Base-by-base conservation (phyloP, 2,329 filamentous ascomycete species). In the Exophiala mesophila region DNA sequence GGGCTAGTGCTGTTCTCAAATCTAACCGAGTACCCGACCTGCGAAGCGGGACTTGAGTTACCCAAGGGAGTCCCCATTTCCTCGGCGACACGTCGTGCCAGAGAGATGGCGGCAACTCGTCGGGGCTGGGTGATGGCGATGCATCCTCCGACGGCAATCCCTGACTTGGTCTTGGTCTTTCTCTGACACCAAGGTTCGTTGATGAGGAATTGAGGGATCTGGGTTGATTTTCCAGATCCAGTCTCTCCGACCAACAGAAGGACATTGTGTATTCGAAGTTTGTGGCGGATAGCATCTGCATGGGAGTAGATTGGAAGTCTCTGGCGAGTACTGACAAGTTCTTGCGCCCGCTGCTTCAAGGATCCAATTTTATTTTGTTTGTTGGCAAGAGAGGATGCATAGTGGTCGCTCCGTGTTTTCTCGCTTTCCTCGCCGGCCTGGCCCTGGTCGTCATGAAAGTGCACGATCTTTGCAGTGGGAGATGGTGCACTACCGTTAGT, bases 81-180 rank as follows among this genome's bases (percentile, higher is more conserved):
- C 39, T 83, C 80, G 1, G 90, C 83, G 6, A 98, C 92, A 48
- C 92, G 83, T 39, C 85, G 77, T 1, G 92, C 94, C 30, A 98
- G 72, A 0, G 88, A 92, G 1, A 90, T 95, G 0, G 94, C 92
- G 13, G 92, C 94, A 1, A 98, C 88, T 64, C 92, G 80, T 59
- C 92, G 80, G 1, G 92, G 94, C 60, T 98, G 88, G 0, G 94
- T 98, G 49, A 97, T 88, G 5, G 89, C 92, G 52, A 98, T 88
- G 57, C 85, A 83, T 0, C 87, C 86, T 8, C 85, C 85, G 2
- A 88, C 78, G 8, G 63, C 28, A 32, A 34, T 31, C 29, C 33
- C 16, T 26, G 23, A 7, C 23, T 26, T 26, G 12, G 23, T 26
- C 23, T 26, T 26, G 23, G 12, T 12, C 47, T 52, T n/a, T 53